Base-by-base conservation (phyloP, 495 filamentous ascomycete species). In the Amphirosellinia nigrospora region DNA sequence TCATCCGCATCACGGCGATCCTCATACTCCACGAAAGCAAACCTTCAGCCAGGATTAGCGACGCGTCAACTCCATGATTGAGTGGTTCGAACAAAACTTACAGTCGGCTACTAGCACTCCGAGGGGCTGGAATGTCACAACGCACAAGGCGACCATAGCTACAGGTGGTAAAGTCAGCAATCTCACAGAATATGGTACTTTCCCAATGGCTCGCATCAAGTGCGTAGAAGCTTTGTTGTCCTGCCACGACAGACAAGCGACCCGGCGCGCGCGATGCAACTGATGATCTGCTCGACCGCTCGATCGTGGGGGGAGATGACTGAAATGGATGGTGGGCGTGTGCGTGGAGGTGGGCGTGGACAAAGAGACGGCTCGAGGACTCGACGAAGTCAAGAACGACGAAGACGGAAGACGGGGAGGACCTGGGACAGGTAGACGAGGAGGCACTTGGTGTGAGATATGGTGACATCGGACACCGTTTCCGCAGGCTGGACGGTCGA, bases 1-100 rank as follows among this genome's bases (percentile, higher is more conserved):
- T 99, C 96, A 83, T 99, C 96, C 55, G 96, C 94, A 87, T 99
- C 96, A 75, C 96, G 96, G 74, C 96, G 94, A 81, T 94, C 97
- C 85, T 99, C 96, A 81, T 99, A 99, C 82, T 99, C 96, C 63
- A 99, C 96, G 83, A 99, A 99, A 21, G 96, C 96, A 80, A 99
- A 99, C 69, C 96, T 99, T 73, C 4, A 6, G 70, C 73, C 39
- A 32, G 66, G 56, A 78, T 80, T 73, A 80, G 76, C 74, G 61
- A 74, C 70, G 71, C 61, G 16, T 30, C 52, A 15, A 15, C 15
- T 23, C 34, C 16, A n/a, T 21, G 21, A 48, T 52, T 11, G 13
- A 26, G 48, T 28, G 41, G 43, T 50, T 38, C 19, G 69, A 34
- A 71, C 19, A 68, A 34, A 71, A 92, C 95, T 88, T 86, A 99